phyloP scores from a whole-genome alignment of 2,329 filamentous ascomycete species.

The Aspergillus chevalieri region DNA sequence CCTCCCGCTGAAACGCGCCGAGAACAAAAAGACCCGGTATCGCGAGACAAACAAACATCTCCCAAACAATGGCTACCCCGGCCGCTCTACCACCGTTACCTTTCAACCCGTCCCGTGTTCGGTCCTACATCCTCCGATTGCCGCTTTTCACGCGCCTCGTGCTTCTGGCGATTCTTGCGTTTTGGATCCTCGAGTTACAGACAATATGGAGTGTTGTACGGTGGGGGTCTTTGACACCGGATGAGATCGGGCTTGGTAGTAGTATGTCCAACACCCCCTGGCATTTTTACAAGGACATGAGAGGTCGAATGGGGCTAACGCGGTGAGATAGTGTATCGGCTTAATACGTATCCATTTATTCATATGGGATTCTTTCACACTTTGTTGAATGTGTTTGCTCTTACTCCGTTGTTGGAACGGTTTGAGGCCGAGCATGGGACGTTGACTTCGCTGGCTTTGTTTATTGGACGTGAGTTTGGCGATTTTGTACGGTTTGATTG shows the following conservation, averaged over 20 bases:
- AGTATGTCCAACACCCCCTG: slow-evolving; percentile 53
- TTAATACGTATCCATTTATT: slow-evolving; percentile 87
- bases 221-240: slow-evolving; percentile 75
- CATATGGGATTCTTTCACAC: slow-evolving; percentile 77
- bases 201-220: slow-evolving; percentile 64
- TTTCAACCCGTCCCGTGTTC: slow-evolving; percentile 67
- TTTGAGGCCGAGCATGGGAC: slow-evolving; percentile 94
- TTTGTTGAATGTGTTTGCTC: slow-evolving; percentile 68
- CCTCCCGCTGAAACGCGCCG: background rate
- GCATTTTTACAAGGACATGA: background rate
- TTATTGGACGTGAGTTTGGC: slow-evolving; percentile 72
- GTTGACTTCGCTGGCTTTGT: slow-evolving; percentile 76
- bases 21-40: background rate
- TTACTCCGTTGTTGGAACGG: slow-evolving; percentile 83
- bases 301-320: background rate
- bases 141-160: slow-evolving; percentile 77
- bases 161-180: slow-evolving; percentile 57
- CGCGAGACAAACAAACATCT: background rate
- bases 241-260: slow-evolving; percentile 63
- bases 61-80: slow-evolving; percentile 37
- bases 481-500: background rate
- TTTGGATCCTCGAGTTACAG: slow-evolving; percentile 66
- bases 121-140: slow-evolving; percentile 76
- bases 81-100: slow-evolving; percentile 47
- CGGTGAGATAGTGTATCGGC: slow-evolving; percentile 66